Evolutionary conservation across 1,284 basidiomycete genomes (phyloP).

Genomic region (Coniferiporia weirii): DNA sequence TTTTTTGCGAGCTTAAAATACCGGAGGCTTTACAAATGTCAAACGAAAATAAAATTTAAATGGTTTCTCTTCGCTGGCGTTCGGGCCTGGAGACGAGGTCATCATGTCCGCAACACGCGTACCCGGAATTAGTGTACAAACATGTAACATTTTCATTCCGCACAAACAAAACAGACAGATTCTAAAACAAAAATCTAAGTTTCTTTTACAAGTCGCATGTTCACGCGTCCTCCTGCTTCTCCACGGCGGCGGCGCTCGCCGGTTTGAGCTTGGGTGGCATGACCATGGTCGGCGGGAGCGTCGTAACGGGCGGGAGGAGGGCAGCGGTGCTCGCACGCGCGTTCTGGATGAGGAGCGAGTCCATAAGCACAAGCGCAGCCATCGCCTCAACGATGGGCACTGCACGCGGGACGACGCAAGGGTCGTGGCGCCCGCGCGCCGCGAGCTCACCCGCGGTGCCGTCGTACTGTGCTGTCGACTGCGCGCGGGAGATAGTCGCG

Average conservation of each 20-base stretch:
- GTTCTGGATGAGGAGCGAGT: slow-evolving; percentile 84
- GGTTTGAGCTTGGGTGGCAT: slow-evolving; percentile 35
- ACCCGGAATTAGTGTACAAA: too few relatives aligned
- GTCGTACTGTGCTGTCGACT: slow-evolving; percentile 89
- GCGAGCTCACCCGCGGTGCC: slow-evolving; percentile 85
- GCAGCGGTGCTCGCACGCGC: slow-evolving; percentile 64
- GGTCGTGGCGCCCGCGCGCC: slow-evolving; percentile 92
- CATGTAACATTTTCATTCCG: too few relatives aligned
- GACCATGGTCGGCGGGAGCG: slow-evolving; percentile 84
- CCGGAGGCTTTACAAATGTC: too few relatives aligned
- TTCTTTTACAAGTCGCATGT: too few relatives aligned
- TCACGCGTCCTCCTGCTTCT: not conserved
- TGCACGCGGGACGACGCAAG: slow-evolving; percentile 95
- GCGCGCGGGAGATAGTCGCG: slow-evolving; percentile 93
- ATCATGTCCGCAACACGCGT: too few relatives aligned
- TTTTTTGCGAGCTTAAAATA: too few relatives aligned
- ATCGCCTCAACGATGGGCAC: slow-evolving; percentile 99
- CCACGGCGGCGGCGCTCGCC: not conserved
- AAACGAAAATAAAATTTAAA: too few relatives aligned
- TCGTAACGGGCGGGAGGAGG: slow-evolving; percentile 72
- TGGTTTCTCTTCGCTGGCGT: too few relatives aligned
- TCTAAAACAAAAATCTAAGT: not conserved
- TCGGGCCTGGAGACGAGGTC: too few relatives aligned
- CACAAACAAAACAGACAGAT: not conserved
- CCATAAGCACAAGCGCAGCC: slow-evolving; percentile 95